Conservation (phyloP, 306 rosid genomes). For the Trifolium fragiferum region DNA sequence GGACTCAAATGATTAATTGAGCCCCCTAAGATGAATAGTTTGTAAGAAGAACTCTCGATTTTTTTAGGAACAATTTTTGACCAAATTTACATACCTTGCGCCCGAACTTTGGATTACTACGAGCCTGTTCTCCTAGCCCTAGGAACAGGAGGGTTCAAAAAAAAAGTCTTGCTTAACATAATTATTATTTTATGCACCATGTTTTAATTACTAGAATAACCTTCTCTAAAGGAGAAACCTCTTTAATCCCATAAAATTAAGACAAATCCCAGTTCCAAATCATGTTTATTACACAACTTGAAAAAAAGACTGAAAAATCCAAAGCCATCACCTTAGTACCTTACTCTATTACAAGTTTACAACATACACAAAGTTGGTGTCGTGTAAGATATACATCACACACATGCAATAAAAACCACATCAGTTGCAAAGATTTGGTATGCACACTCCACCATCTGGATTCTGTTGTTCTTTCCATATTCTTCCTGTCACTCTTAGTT, state of each 20-base stretch:
- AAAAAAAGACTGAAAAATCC: constrained; percentile 44
- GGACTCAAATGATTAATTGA: too few species aligned
- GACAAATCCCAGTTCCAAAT: constrained; percentile 18
- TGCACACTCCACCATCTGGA: constrained; percentile 73
- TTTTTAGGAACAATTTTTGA: too few species aligned
- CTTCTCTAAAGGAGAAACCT: neutral
- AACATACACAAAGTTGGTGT: constrained; percentile 43
- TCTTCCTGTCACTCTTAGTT: constrained; percentile 80
- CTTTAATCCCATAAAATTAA: neutral
- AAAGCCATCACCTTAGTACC: constrained; percentile 38
- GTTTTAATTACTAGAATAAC: too few species aligned
- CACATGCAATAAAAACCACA: constrained; percentile 34
- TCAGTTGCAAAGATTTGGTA: constrained; percentile 77
- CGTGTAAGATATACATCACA: constrained; percentile 32
- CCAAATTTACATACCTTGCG: too few species aligned
- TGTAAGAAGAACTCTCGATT: too few species aligned
- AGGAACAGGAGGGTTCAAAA: too few species aligned
- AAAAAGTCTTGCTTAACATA: too few species aligned
- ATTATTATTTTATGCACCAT: too few species aligned
- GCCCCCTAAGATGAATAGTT: too few species aligned
- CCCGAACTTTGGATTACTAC: too few species aligned
- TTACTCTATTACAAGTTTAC: constrained; percentile 30
- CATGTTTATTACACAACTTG: constrained; percentile 56
- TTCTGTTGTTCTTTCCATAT: constrained; percentile 85
- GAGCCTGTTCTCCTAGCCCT: too few species aligned